Conservation (phyloP, 2,329 filamentous ascomycete species). For the Pseudogymnoascus sp. region DNA sequence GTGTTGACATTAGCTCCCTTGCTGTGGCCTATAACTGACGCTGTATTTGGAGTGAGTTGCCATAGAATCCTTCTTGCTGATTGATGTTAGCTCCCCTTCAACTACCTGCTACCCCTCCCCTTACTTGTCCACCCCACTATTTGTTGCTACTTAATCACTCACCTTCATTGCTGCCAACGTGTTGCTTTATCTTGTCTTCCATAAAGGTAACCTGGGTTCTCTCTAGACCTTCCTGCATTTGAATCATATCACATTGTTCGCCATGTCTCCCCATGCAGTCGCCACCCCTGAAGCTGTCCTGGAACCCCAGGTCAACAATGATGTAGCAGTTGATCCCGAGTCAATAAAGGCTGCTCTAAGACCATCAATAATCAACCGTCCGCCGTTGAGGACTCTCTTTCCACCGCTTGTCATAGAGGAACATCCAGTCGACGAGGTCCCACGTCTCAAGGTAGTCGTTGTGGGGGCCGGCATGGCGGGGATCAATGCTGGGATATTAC, state of each 20-base stretch:
- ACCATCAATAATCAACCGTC: not conserved
- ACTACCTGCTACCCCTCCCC: not conserved
- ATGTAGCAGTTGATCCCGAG: not conserved
- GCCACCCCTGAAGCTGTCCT: not conserved
- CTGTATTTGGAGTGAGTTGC: too few species aligned
- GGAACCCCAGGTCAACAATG: not conserved
- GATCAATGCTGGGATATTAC: conserved; percentile 52
- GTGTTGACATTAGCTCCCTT: too few species aligned
- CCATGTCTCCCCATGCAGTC: not conserved
- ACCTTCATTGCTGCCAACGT: not conserved
- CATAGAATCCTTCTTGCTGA: too few species aligned
- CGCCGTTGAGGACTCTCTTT: conserved; percentile 10
- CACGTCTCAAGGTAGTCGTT: conserved; percentile 32
- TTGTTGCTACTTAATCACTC: not conserved
- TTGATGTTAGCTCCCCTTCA: too few species aligned
- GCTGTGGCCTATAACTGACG: too few species aligned
- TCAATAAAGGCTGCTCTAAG: not conserved
- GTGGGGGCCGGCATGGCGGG: conserved; percentile 56
- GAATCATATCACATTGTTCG: not conserved
- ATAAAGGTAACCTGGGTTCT: not conserved
- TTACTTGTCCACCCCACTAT: not conserved
- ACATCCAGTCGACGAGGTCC: conserved; percentile 10
- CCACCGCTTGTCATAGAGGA: conserved; percentile 11
- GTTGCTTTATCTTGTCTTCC: not conserved
- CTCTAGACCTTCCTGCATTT: not conserved